Conservation (phyloP, 2,329 filamentous ascomycete species). For the Botrytis deweyae region DNA sequence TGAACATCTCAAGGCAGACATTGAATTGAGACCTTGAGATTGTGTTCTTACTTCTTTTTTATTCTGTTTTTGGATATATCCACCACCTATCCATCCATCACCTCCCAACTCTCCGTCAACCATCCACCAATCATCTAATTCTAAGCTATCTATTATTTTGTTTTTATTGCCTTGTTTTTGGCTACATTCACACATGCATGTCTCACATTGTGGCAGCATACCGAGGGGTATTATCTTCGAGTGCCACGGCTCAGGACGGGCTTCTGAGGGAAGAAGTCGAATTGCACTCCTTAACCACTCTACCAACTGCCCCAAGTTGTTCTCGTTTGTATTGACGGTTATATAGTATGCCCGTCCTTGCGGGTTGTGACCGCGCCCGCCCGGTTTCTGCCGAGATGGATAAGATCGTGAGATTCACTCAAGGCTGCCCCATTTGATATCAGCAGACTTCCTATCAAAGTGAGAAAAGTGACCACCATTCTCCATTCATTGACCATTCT, state of each 20-base stretch:
- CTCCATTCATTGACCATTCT: no score
- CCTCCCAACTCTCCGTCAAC: no score
- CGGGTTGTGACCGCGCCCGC: not conserved
- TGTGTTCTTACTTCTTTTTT: not conserved
- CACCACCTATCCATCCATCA: not conserved
- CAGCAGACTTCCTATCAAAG: no score
- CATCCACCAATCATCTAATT: not conserved
- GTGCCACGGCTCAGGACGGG: not conserved
- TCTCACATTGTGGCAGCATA: slow-evolving; percentile 8
- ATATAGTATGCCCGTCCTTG: not conserved
- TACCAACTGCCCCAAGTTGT: not conserved
- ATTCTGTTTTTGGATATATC: not conserved
- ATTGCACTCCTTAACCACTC: not conserved
- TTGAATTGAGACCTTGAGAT: not conserved
- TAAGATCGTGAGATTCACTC: not conserved
- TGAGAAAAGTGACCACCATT: no score
- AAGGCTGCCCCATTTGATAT: not conserved
- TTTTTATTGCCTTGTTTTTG: not conserved
- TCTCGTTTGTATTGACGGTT: not conserved
- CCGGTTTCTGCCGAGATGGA: not conserved
- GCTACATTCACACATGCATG: not conserved
- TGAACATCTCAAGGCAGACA: not conserved
- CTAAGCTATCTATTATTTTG: not conserved
- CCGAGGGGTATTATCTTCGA: not conserved
- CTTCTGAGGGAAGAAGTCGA: not conserved